phyloP scores from a whole-genome alignment of 2,329 filamentous ascomycete species.

The Hymenoscyphus fructigenus region DNA sequence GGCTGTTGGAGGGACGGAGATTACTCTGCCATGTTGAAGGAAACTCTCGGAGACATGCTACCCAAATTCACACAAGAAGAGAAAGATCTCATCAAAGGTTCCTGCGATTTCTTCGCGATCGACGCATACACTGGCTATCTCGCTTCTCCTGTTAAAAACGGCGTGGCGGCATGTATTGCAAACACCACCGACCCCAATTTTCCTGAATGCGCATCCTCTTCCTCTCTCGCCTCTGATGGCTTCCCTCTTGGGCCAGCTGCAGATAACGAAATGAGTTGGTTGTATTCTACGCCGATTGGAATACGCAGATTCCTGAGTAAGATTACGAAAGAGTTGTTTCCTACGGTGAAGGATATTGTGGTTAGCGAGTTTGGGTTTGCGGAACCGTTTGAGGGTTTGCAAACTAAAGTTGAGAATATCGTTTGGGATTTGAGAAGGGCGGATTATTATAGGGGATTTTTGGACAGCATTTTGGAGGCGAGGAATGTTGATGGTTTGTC shows the following conservation, averaged over 20 bases:
- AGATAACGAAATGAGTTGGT: conserved; percentile 43
- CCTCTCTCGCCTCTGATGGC: conserved; percentile 38
- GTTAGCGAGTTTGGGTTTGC: conserved; percentile 34
- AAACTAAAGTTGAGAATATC: conserved; percentile 42
- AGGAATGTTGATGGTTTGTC: conserved; percentile 59
- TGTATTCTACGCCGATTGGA: conserved; percentile 41
- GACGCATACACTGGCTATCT: conserved; percentile 54
- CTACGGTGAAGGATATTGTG: conserved; percentile 37
- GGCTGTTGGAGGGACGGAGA: conserved; percentile 48
- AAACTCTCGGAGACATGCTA: conserved; percentile 45
- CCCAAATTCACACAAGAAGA: conserved; percentile 48
- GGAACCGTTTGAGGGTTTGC: conserved; percentile 32
- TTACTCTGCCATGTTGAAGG: conserved; percentile 49
- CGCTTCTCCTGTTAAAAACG: conserved; percentile 36
- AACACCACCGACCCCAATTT: conserved; percentile 29
- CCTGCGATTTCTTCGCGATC: conserved; percentile 56
- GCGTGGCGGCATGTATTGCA: conserved; percentile 39
- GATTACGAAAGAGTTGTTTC: conserved; percentile 43
- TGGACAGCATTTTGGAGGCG: conserved; percentile 64
- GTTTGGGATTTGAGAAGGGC: conserved; percentile 77
- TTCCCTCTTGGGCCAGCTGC: conserved; percentile 47
- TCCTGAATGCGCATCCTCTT: conserved; percentile 35
- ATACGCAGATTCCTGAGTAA: conserved; percentile 43
- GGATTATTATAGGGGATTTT: conserved; percentile 75
- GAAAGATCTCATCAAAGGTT: conserved; percentile 49